phyloP scores from a whole-genome alignment of 1,284 basidiomycete species.

The Trametes polyzona region DNA sequence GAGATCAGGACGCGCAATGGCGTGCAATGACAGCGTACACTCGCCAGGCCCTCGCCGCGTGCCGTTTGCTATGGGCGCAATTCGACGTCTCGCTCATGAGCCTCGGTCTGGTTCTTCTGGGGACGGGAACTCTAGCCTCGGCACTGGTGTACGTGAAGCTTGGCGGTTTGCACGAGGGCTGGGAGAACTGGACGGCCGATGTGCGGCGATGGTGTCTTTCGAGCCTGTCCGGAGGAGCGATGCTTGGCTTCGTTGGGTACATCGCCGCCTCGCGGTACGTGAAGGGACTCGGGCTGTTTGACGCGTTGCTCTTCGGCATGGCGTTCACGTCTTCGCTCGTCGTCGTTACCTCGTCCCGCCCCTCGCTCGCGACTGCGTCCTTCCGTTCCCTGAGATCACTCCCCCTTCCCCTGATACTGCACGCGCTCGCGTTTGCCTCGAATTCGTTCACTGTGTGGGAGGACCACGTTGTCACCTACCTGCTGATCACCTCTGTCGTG shows the following conservation, averaged over 20 bases:
- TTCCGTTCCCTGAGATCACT: conserved; percentile 36
- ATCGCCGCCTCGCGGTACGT: conserved; percentile 39
- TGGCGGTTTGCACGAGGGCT: conserved; percentile 38
- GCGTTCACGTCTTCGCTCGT: conserved; percentile 44
- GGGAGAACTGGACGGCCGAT: conserved; percentile 46
- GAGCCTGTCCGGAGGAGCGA: conserved; percentile 45
- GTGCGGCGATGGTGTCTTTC: conserved; percentile 37
- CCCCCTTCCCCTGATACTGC: conserved; percentile 62
- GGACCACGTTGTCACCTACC: conserved; percentile 80
- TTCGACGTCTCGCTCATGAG: conserved; percentile 85
- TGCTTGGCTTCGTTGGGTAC: conserved; percentile 45
- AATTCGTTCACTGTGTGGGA: conserved; percentile 98
- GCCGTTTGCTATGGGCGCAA: conserved; percentile 92
- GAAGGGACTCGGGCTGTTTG: conserved; percentile 47
- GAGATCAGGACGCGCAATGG: conserved; percentile 37
- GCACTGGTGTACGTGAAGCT: conserved; percentile 55
- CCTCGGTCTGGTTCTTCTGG: conserved; percentile 62
- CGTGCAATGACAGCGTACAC: conserved; percentile 57
- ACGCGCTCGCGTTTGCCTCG: conserved; percentile 77
- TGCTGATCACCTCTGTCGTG: conserved; percentile 68
- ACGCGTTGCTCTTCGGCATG: conserved; percentile 51
- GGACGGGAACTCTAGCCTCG: conserved; percentile 48
- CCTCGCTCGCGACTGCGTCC: conserved; percentile 30
- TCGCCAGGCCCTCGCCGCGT: conserved; percentile 67
- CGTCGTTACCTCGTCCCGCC: conserved; percentile 43